Conservation (phyloP, 148 eudicot species). For the Selenicereus undatus region DNA sequence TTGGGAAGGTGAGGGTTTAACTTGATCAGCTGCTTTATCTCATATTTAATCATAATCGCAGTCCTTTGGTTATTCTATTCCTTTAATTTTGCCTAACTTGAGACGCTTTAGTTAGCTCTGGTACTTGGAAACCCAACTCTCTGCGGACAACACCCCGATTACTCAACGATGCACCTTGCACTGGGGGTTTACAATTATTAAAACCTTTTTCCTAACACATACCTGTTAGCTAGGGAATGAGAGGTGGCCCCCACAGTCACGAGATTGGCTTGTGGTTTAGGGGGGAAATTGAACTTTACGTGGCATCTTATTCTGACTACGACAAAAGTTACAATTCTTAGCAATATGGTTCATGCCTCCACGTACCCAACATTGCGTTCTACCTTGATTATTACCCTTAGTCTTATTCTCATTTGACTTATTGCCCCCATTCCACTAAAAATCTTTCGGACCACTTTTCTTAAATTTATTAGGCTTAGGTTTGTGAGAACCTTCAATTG, state of each 20-base stretch:
- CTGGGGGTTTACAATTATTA: no score
- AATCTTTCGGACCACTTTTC: neutral
- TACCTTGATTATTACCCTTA: conserved; percentile 3
- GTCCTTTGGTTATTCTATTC: no score
- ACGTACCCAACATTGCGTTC: neutral
- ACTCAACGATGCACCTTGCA: no score
- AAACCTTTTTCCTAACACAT: no score
- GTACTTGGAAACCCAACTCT: no score
- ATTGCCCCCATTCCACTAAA: neutral
- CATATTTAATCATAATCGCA: no score
- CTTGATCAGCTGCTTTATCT: no score
- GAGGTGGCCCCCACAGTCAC: neutral
- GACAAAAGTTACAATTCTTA: neutral
- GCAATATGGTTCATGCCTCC: neutral
- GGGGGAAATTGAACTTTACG: neutral
- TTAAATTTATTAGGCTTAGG: conserved; percentile 5
- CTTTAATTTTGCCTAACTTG: no score
- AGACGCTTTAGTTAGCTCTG: no score
- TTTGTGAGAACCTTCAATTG: neutral
- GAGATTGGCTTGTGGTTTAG: conserved; percentile 7
- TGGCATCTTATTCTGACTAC: neutral
- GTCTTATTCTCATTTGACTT: neutral
- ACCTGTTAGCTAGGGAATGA: neutral
- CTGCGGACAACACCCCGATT: no score
- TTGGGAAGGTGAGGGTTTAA: no score